Conservation (phyloP, 2,329 filamentous ascomycete genomes). For the Pseudogymnoascus verrucosus region DNA sequence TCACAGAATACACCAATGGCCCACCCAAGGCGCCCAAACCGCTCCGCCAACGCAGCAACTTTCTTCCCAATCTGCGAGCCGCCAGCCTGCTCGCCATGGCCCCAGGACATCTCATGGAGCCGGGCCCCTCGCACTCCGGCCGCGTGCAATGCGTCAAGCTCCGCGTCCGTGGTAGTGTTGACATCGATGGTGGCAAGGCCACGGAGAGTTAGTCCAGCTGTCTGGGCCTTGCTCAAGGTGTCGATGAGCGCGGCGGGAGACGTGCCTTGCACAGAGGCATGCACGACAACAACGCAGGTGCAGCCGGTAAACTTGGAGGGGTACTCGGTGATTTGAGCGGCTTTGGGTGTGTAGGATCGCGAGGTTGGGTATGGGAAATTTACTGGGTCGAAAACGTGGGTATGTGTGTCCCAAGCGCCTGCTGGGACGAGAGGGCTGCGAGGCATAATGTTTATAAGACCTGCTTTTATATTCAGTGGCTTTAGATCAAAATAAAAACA, state of each 20-base stretch:
- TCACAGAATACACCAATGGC: conserved; percentile 19
- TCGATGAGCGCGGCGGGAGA: conserved; percentile 19
- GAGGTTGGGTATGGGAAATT: conserved; percentile 16
- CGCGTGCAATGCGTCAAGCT: conserved; percentile 20
- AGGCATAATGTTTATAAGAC: background rate
- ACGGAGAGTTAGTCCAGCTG: conserved; percentile 63
- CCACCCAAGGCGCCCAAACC: conserved; percentile 19
- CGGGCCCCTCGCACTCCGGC: conserved; percentile 21
- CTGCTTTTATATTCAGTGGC: background rate
- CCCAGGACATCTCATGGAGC: conserved; percentile 22
- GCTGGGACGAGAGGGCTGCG: background rate
- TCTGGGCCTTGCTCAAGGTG: conserved; percentile 29
- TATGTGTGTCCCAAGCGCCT: conserved; percentile 18
- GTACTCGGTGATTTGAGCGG: conserved; percentile 19
- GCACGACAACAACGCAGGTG: conserved; percentile 21
- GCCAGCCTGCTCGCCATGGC: conserved; percentile 15
- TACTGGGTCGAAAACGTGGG: conserved; percentile 19
- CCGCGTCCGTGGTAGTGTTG: conserved; percentile 27
- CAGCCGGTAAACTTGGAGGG: conserved; percentile 17
- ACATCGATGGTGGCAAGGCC: conserved; percentile 85
- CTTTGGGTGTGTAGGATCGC: conserved; percentile 21
- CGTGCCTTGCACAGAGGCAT: conserved; percentile 22
- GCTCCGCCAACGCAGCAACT: conserved; percentile 14
- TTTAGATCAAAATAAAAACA: background rate
- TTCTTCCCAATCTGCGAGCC: conserved; percentile 15